Conservation (phyloP, 1,284 basidiomycete genomes). For the Ustilago curta region DNA sequence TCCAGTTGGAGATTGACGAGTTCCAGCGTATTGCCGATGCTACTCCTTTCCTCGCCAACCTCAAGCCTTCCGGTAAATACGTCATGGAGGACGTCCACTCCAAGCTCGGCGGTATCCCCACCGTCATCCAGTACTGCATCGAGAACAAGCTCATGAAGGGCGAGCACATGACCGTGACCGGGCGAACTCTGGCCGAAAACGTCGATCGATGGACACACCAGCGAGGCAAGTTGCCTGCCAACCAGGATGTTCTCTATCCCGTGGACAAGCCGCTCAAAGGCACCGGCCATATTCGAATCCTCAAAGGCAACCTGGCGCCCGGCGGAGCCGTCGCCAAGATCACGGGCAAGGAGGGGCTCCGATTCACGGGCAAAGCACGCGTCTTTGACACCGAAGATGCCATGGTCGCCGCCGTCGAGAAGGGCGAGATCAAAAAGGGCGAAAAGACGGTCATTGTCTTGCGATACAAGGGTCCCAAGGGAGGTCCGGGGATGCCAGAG, state of each 20-base stretch:
- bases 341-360: conserved; percentile 68
- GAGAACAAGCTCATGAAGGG: conserved; percentile 71
- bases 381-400: conserved; percentile 68
- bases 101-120: conserved; percentile 64
- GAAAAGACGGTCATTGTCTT: conserved; percentile 69
- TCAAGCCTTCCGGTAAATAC: conserved; percentile 69
- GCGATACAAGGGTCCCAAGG: conserved; percentile 69
- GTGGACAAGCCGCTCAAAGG: conserved; percentile 64
- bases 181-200: conserved; percentile 66
- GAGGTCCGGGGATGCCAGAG: conserved; percentile 92
- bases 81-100: conserved; percentile 69
- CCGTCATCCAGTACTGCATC: conserved; percentile 72
- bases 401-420: conserved; percentile 66
- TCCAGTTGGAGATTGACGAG: conserved; percentile 65
- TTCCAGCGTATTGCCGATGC: conserved; percentile 66
- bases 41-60: conserved; percentile 67
- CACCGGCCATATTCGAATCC: conserved; percentile 66
- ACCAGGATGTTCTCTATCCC: conserved; percentile 65
- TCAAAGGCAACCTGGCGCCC: conserved; percentile 68
- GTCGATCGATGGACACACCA: conserved; percentile 76
- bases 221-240: conserved; percentile 59
- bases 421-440: conserved; percentile 64
- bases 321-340: conserved; percentile 69
- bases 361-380: conserved; percentile 67
- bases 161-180: conserved; percentile 68